These are phyloP conservation scores for Blastomyces emzantsi DNA, from an alignment of 2,329 filamentous ascomycete species.

Conservation along the genomic window DNA sequence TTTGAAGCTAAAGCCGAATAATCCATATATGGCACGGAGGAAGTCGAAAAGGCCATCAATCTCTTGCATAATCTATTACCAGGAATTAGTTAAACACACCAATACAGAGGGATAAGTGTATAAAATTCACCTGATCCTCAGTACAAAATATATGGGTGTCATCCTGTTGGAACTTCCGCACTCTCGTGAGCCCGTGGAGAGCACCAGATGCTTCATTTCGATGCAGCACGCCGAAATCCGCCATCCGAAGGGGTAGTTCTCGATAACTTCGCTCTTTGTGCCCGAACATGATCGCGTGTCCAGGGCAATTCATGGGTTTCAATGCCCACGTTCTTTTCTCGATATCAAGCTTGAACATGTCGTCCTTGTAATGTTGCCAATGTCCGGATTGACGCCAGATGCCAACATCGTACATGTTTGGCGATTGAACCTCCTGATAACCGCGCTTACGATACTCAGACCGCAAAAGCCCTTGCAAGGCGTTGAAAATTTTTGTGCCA, in stretches of 20 bases:
- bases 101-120: not conserved
- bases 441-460: constrained; percentile 87
- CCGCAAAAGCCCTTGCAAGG: constrained; percentile 69
- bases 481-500: constrained; percentile 88
- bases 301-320: constrained; percentile 98
- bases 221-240: constrained; percentile 92
- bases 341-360: constrained; percentile 79
- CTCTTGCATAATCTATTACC: constrained; percentile 52
- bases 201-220: constrained; percentile 93
- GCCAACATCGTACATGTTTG: constrained; percentile 91
- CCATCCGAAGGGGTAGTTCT: constrained; percentile 83
- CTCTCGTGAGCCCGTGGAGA: constrained; percentile 79
- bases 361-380: constrained; percentile 87
- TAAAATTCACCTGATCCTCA: constrained; percentile 54
- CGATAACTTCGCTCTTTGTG: constrained; percentile 78
- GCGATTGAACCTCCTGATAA: constrained; percentile 90
- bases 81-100: constrained; percentile 11
- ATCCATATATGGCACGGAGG: constrained; percentile 65
- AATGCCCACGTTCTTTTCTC: constrained; percentile 80
- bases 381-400: constrained; percentile 94
- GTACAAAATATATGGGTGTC: constrained; percentile 95
- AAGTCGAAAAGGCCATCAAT: constrained; percentile 84
- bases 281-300: constrained; percentile 80
- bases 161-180: constrained; percentile 91
- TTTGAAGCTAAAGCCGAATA: constrained; percentile 85